Evolutionary conservation across 2,329 filamentous ascomycete species (phyloP), one percentile per base, ranked within the genome.

Genomic region (Cercospora zeina): DNA sequence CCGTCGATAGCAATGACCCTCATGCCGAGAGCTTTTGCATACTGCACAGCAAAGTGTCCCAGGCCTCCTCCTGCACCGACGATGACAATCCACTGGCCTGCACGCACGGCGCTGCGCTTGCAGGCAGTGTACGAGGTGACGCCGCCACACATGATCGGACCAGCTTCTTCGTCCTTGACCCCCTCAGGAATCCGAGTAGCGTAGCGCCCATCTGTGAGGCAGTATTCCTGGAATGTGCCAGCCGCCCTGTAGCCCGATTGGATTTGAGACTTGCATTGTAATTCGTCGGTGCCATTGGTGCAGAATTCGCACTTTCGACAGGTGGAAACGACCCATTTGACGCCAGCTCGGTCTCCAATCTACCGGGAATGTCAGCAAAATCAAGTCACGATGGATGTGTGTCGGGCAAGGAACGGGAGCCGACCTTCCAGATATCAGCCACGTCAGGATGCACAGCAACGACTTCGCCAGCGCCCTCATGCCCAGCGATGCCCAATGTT

Each of bases 1-100:
- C 75, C 75, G 60, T 78, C 75, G 57, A 77, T 68, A 27, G 74
- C 76, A 50, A 77, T 77, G 31, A 77, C 69, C n/a, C 73, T 67
- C 72, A 77, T 74, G 24, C 70, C 70, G 68, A 73, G 73, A 13
- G 70, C 70, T 59, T 71, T 72, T 16, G 66, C 72, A 51, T 74
- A 73, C 51, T 74, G 71, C 1, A 74, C 65, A n/a, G 68, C 72
- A 24, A 73, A 65, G 51, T 69, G 69, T 47, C 69, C 65, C 14
- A 59, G 11, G 60, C 68, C 71, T 16, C 77, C 76, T 11, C 76
- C 76, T 34, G 74, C 76, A 3, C 76, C 76, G 9, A 73, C 68
- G 45, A 77, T 62, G 1, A 77, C 75, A 42, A 77, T 67, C 75
- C 76, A 78, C 54, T 77, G 75, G 13, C 76, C 76, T 5, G 76